These are phyloP conservation scores for Austroboletus eburneus DNA, from an alignment of 768 basidiomycete species.

Conservation along the genomic window DNA sequence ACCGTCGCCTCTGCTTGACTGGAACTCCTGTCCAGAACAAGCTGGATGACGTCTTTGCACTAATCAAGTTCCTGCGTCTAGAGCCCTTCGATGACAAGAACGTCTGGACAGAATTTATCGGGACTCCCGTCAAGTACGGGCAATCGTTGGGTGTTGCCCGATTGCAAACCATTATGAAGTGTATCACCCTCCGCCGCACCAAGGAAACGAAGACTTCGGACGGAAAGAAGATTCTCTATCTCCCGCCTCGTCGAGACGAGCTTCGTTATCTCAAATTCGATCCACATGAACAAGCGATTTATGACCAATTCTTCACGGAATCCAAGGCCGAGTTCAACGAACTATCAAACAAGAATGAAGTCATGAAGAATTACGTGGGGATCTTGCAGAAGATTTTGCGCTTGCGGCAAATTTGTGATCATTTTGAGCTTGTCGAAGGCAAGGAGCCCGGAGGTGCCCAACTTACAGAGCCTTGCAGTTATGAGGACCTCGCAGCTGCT, in stretches of 20 bases:
- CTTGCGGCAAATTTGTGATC: constrained; percentile 96
- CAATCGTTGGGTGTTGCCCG: constrained; percentile 86
- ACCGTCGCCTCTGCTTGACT: constrained; percentile 91
- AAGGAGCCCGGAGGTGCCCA: constrained; percentile 50
- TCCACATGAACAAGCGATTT: constrained; percentile 76
- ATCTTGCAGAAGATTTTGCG: constrained; percentile 96
- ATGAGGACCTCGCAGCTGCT: constrained; percentile 74
- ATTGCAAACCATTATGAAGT: constrained; percentile 96
- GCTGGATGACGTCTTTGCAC: constrained; percentile 94
- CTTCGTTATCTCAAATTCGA: constrained; percentile 83
- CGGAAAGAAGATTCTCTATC: constrained; percentile 78
- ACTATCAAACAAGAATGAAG: constrained; percentile 81
- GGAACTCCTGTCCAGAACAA: constrained; percentile 99
- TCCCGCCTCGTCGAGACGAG: constrained; percentile 90
- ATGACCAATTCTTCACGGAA: constrained; percentile 83
- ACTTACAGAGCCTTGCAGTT: constrained; percentile 48
- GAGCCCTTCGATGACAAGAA: constrained; percentile 92
- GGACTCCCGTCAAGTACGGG: constrained; percentile 88
- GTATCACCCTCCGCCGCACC: constrained; percentile 92
- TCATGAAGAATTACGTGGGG: constrained; percentile 98
- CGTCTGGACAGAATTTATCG: constrained; percentile 90
- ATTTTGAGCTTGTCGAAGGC: constrained; percentile 82
- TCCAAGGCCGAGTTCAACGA: constrained; percentile 91
- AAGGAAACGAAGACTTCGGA: constrained; percentile 83
- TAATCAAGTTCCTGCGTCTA: constrained; percentile 93